Evolutionary conservation across 2,329 filamentous ascomycete genomes (phyloP), one percentile per base, ranked within the genome.

Genomic region (Claviceps pazoutovae): DNA sequence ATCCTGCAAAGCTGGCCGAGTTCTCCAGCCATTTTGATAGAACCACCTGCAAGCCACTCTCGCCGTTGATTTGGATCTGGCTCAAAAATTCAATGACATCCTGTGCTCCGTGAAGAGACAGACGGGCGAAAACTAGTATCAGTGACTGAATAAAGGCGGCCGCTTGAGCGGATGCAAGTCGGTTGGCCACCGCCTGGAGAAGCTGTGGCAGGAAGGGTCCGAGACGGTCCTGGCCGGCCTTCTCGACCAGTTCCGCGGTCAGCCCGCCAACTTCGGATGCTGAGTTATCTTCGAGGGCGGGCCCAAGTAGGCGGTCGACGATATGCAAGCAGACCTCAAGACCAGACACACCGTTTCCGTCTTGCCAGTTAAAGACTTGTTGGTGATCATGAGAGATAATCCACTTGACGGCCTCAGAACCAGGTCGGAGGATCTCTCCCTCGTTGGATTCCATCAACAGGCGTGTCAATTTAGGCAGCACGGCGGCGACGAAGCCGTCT

Each of bases 21-120:
- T 97, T 95, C 71, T 97, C 93, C 1, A 98, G 74, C 93, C 93
- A 98, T 69, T 97, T 96, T 68, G 83, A 78, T 58, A 97, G 72
- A 3, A 98, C 93, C 23, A 96, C 83, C 56, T 90, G 81, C 7
- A 98, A 72, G n/a, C 90, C 93, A 61, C 78, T 94, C 62, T 86
- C 76, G 17, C 83, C 83, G 47, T 81, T 80, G 57, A 97, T 86
- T 59, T 88, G 79, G 56, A 95, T 84, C 61, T 88, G 83, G 55
- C 84, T 84, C 36, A 98, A 74, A 71, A 98, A 98, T 51, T 93
- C 84, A 14, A 97, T 84, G 2, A 98, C 90, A 60, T 97, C 93
- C 23, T 82, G 80, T 9, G 91, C 86, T 47, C 88, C 89, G 48
- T 86, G 81, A 14, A 97, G 76, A 9, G 89, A 91, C 8, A 98